Percentiles rank a stretch among this genome's conserved stretches.
phyloP scores from a whole-genome alignment of 2,329 filamentous ascomycete species.

The Colletotrichum gigasporum region DNA sequence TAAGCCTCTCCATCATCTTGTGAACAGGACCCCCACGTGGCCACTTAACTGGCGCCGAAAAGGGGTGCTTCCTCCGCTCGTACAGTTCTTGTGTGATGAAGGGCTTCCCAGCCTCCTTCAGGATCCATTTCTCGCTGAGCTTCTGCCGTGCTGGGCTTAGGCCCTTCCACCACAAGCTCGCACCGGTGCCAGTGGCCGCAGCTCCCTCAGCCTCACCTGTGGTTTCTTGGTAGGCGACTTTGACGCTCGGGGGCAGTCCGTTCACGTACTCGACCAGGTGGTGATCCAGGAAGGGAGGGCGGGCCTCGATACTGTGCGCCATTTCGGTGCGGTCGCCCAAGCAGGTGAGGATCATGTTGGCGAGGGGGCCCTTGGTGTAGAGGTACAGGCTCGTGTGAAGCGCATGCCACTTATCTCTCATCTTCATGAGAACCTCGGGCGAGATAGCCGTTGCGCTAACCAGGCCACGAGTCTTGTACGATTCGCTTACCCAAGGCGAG shows the following conservation, averaged over 20 bases:
- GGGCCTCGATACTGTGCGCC: conserved; percentile 46
- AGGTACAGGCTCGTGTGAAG: conserved; percentile 40
- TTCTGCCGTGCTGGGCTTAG: conserved; percentile 25
- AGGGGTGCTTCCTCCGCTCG: conserved; percentile 58
- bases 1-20: conserved; percentile 38
- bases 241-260: conserved; percentile 40
- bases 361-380: conserved; percentile 36
- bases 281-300: conserved; percentile 47
- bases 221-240: conserved; percentile 33
- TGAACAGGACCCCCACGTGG: conserved; percentile 53
- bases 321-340: conserved; percentile 47
- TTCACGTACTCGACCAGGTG: conserved; percentile 42
- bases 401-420: conserved; percentile 41
- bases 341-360: conserved; percentile 40
- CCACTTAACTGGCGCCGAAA: conserved; percentile 54
- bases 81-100: conserved; percentile 60
- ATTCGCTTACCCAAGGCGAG: conserved; percentile 28
- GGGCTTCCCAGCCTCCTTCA: conserved; percentile 50
- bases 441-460: conserved; percentile 22
- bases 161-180: conserved; percentile 49
- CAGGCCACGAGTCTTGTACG: conserved; percentile 32
- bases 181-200: conserved; percentile 34
- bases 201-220: not conserved
- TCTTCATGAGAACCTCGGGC: conserved; percentile 35
- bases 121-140: conserved; percentile 59